These are phyloP conservation scores for Collariella sp. DNA, from an alignment of 495 filamentous ascomycete species.

Conservation along the genomic window DNA sequence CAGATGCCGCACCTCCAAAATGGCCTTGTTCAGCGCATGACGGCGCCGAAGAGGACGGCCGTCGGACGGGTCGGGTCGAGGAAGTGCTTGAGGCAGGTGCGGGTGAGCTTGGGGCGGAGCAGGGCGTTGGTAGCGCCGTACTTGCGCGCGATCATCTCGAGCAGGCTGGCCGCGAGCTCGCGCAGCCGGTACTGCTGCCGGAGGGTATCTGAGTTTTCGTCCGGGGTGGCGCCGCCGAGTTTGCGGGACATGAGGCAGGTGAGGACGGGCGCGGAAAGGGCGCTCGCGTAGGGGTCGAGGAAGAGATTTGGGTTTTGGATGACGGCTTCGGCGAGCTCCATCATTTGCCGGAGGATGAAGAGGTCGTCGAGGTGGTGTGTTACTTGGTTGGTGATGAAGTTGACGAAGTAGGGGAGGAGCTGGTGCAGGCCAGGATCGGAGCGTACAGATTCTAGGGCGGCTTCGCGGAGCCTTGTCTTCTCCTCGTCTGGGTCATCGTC, in stretches of 20 bases:
- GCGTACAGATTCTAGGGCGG: constrained; percentile 70
- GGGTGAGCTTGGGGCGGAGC: constrained; percentile 77
- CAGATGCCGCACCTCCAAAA: constrained; percentile 40
- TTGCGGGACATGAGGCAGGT: constrained; percentile 86
- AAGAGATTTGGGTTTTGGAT: constrained; percentile 75
- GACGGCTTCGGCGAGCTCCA: constrained; percentile 75
- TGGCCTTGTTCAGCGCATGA: constrained; percentile 47
- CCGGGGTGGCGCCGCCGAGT: constrained; percentile 46
- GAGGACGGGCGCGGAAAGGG: constrained; percentile 77
- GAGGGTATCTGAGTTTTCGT: constrained; percentile 31
- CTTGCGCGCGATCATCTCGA: constrained; percentile 62
- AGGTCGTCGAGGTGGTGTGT: constrained; percentile 81
- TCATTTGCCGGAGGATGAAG: constrained; percentile 80
- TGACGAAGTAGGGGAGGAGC: constrained; percentile 88
- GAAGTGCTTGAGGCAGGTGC: constrained; percentile 83
- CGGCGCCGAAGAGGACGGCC: constrained; percentile 76
- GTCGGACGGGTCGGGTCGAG: constrained; percentile 75
- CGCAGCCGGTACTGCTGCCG: constrained; percentile 70
- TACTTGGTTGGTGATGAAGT: constrained; percentile 89
- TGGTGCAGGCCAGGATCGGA: constrained; percentile 91
- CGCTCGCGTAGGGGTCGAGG: constrained; percentile 82
- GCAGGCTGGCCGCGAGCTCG: constrained; percentile 70
- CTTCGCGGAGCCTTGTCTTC: constrained; percentile 58
- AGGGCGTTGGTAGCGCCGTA: constrained; percentile 66
- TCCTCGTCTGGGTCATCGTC: constrained; percentile 74